phyloP scores from a whole-genome alignment of 2,329 filamentous ascomycete species.

The Endothia cerciana region DNA sequence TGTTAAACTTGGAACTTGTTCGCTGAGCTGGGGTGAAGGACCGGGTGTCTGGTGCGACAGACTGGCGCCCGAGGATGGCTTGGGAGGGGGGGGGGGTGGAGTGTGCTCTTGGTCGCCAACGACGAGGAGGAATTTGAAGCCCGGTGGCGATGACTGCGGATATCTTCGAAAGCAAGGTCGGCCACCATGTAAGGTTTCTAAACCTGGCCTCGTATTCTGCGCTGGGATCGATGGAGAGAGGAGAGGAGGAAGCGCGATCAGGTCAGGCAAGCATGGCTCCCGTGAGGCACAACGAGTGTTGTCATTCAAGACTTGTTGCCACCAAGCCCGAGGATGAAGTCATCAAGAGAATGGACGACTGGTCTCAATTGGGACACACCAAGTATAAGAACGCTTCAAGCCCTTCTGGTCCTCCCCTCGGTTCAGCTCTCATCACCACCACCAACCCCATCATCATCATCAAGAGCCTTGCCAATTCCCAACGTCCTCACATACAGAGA shows the following conservation, averaged over 20 bases:
- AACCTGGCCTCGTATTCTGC: not conserved
- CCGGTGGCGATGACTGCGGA: no score
- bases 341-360: not conserved
- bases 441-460: not conserved
- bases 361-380: not conserved
- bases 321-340: not conserved
- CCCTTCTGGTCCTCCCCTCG: not conserved
- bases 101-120: no score
- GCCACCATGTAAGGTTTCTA: not conserved
- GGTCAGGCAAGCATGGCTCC: not conserved
- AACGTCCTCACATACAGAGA: not conserved
- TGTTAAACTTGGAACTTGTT: not conserved
- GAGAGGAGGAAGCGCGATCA: not conserved
- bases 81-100: no score
- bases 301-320: no score
- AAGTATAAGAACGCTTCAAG: conserved; percentile 5
- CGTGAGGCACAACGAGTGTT: not conserved
- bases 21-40: not conserved
- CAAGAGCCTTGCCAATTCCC: not conserved
- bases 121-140: no score
- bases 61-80: not conserved
- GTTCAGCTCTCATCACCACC: no score
- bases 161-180: no score
- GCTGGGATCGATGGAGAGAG: not conserved
- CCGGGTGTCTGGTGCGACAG: not conserved